These are phyloP conservation scores for Euclidium syriacum DNA, from an alignment of 345 rosid species.

Conservation along the genomic window DNA sequence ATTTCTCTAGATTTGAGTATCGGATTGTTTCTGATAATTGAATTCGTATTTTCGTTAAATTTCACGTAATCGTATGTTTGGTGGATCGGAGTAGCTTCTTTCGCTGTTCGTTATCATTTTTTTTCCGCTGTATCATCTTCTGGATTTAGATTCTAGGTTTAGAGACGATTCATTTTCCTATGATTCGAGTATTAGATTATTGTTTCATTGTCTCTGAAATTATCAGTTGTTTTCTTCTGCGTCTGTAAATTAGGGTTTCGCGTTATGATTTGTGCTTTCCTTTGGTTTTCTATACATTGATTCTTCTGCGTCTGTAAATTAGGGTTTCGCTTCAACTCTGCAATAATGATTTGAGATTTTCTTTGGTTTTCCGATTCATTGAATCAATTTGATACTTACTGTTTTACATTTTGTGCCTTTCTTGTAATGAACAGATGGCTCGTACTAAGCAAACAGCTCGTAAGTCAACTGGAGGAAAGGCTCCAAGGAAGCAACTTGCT, in stretches of 20 bases:
- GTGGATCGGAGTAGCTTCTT: too few relatives aligned
- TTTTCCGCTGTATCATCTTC: too few relatives aligned
- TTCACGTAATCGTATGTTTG: too few relatives aligned
- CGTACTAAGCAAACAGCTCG: conserved; percentile 94
- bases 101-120: too few relatives aligned
- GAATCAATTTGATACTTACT: not conserved
- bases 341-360: not conserved
- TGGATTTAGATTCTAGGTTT: too few relatives aligned
- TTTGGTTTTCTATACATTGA: not conserved
- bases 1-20: not conserved
- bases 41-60: too few relatives aligned
- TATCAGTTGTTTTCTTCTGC: not conserved
- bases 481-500: conserved; percentile 95
- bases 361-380: not conserved
- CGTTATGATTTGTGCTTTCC: too few relatives aligned
- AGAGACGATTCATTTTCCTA: too few relatives aligned
- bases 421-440: conserved; percentile 13
- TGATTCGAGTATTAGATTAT: too few relatives aligned
- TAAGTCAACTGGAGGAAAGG: conserved; percentile 95
- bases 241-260: too few relatives aligned
- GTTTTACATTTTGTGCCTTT: not conserved
- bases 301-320: not conserved
- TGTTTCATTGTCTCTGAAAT: too few relatives aligned
- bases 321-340: not conserved
- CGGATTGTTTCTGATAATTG: not conserved